These are phyloP conservation scores for Fagopyrum tataricum DNA, from an alignment of 148 eudicot genomes.

Conservation along the genomic window DNA sequence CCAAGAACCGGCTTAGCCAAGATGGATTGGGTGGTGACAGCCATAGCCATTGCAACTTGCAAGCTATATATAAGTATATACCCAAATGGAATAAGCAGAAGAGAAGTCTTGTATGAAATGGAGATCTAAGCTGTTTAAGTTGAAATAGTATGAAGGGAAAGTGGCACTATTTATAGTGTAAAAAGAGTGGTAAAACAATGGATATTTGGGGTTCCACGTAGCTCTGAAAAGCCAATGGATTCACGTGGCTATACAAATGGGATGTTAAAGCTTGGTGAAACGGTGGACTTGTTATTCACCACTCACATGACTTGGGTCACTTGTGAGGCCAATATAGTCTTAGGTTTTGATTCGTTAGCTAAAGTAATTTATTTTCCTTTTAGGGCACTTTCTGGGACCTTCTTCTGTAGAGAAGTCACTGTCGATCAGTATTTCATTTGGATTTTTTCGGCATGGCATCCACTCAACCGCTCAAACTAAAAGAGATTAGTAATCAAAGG, in stretches of 20 bases:
- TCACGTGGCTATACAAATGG: slow-evolving; percentile 20
- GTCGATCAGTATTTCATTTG: neutral
- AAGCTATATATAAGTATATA: too few species aligned
- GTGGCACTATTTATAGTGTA: neutral
- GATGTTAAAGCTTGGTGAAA: neutral
- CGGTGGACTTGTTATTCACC: slow-evolving; percentile 7
- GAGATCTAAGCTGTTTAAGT: neutral
- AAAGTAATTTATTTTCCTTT: neutral
- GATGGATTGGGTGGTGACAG: slow-evolving; percentile 8
- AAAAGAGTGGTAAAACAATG: neutral
- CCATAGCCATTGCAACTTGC: slow-evolving; percentile 2
- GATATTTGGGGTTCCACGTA: slow-evolving; percentile 24
- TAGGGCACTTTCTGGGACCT: slow-evolving; percentile 5
- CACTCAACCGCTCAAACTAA: neutral
- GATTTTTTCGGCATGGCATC: neutral
- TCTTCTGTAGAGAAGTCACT: neutral
- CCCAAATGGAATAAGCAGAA: neutral
- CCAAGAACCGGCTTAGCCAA: slow-evolving; percentile 6
- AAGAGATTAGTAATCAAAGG: neutral
- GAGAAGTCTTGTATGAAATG: neutral
- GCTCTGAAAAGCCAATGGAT: neutral
- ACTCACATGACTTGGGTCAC: neutral
- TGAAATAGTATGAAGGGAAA: neutral
- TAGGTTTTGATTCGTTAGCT: slow-evolving; percentile 6
- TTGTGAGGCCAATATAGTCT: slow-evolving; percentile 4